Base-by-base conservation (phyloP, 768 basidiomycete species). In the Coprinopsis marcescibilis region DNA sequence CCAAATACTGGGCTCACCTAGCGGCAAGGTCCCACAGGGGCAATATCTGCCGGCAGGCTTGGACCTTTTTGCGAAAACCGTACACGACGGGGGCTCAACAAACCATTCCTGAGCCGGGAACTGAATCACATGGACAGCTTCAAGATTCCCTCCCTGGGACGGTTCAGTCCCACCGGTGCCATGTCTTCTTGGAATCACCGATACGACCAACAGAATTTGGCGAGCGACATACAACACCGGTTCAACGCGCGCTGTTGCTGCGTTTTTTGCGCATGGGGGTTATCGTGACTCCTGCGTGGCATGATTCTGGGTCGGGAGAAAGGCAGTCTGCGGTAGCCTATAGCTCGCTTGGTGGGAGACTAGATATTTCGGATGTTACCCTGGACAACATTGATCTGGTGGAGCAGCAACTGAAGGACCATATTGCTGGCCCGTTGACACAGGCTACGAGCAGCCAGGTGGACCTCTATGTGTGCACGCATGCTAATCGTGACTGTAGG, bases 401-500 rank as follows among this genome's bases (percentile, higher is more conserved):
- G 2, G 74, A 61, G 29, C 56, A 55, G 20, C 55, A 41, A 42
- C 67, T 82, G 38, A 55, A 52, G 27, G 55, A 51, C 11, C 69
- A 68, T 50, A 52, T 58, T 36, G 52, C 49, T 26, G 48, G 15
- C 36, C 32, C 21, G 17, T 46, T 35, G 21, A 36, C 32, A 53
- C 52, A 12, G 6, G 46, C n/a, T 17, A 54, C 30, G 3, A 48
- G 60, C n/a, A 45, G 55, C 14, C 59, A 65, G 27, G 57, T 69
- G 3, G 65, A 73, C 17, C 51, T 88, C 14, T 86, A 82, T 55
- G 78, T 92, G 1, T 92, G 89, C 59, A 89, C 88, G 3, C 89
- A 92, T 58, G 80, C 77, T 3, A 70, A 75, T 32, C 73, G 88
- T 41, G 89, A 91, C 58, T 93, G 89, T 63, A 72, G 89, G 4